Evolutionary conservation across 768 basidiomycete species (phyloP).

Genomic region (Chalciporus pseudorubinellus): DNA sequence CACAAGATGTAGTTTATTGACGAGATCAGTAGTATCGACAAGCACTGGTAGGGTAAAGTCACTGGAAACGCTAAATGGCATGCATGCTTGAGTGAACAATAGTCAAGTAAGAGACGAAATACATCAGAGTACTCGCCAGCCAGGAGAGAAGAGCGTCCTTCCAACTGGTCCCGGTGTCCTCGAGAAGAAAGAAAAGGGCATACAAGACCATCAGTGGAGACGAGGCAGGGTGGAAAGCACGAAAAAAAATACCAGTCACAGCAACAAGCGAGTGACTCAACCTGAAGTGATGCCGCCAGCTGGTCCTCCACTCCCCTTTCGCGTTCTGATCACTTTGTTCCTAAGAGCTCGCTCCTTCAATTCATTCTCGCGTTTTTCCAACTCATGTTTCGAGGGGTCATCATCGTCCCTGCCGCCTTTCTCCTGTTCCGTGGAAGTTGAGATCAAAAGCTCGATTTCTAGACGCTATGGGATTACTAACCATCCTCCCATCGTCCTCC

Average conservation of each 20-base stretch:
- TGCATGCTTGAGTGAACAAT: slow-evolving; percentile 22
- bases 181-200: slow-evolving; percentile 19
- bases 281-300: slow-evolving; percentile 13
- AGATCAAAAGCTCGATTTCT: slow-evolving; percentile 5
- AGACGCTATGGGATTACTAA: slow-evolving; percentile 13
- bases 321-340: slow-evolving; percentile 76
- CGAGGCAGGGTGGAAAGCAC: slow-evolving; percentile 11
- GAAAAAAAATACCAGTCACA: slow-evolving; percentile 20
- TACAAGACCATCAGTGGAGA: slow-evolving; percentile 21
- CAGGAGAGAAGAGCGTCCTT: slow-evolving; percentile 19
- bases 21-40: slow-evolving; percentile 17
- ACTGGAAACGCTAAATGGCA: slow-evolving; percentile 19
- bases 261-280: slow-evolving; percentile 13
- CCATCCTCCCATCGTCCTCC: slow-evolving; percentile 41
- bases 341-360: slow-evolving; percentile 78
- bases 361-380: slow-evolving; percentile 73
- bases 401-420: slow-evolving; percentile 6
- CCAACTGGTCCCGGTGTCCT: slow-evolving; percentile 25
- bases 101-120: slow-evolving; percentile 7
- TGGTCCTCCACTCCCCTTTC: slow-evolving; percentile 44
- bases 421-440: slow-evolving; percentile 21
- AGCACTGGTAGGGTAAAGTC: slow-evolving; percentile 13
- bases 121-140: slow-evolving; percentile 21
- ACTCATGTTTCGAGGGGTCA: slow-evolving; percentile 37
- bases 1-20: slow-evolving; percentile 20